Conservation (phyloP, 805 yeast genomes). For the Metschnikowia lunata region DNA sequence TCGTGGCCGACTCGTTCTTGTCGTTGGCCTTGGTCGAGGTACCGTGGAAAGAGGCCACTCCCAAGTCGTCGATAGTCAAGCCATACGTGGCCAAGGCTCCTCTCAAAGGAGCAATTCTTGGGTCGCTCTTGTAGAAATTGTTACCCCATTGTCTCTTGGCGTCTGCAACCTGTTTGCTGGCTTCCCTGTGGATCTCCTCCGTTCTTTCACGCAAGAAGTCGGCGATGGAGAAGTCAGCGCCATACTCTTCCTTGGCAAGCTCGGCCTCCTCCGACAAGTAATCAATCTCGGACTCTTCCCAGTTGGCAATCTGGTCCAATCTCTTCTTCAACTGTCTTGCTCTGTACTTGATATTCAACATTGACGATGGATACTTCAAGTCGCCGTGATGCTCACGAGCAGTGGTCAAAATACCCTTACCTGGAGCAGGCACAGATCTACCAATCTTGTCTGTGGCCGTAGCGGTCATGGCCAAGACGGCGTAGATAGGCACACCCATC, state of each 20-base stretch:
- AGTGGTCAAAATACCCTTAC: slow-evolving; percentile 97
- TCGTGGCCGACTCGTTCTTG: slow-evolving; percentile 92
- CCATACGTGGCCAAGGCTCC: slow-evolving; percentile 95
- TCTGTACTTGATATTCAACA: slow-evolving; percentile 89
- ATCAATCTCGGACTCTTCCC: slow-evolving; percentile 81
- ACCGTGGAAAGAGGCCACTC: slow-evolving; percentile 98
- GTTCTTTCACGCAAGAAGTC: slow-evolving; percentile 75
- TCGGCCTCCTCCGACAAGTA: slow-evolving; percentile 68
- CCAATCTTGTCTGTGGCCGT: slow-evolving; percentile 99
- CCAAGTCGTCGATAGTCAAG: slow-evolving; percentile 89
- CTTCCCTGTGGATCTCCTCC: slow-evolving; percentile 82
- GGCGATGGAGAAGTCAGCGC: slow-evolving; percentile 39
- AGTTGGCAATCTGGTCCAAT: slow-evolving; percentile 66
- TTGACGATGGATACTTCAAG: slow-evolving; percentile 71
- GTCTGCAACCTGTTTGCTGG: slow-evolving; percentile 75
- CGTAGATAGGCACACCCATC: slow-evolving; percentile 99
- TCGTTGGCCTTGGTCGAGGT: slow-evolving; percentile 98
- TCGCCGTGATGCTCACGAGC: slow-evolving; percentile 90
- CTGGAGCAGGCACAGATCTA: slow-evolving; percentile 99
- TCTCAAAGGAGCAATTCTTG: slow-evolving; percentile 93
- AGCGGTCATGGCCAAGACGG: slow-evolving; percentile 88
- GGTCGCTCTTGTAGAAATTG: slow-evolving; percentile 84
- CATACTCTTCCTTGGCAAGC: slow-evolving; percentile 48
- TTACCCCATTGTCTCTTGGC: slow-evolving; percentile 96
- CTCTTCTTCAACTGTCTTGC: slow-evolving; percentile 83